Evolutionary conservation across 139 green algal genomes (phyloP).

Genomic region (Axilococcus clingmanii): DNA sequence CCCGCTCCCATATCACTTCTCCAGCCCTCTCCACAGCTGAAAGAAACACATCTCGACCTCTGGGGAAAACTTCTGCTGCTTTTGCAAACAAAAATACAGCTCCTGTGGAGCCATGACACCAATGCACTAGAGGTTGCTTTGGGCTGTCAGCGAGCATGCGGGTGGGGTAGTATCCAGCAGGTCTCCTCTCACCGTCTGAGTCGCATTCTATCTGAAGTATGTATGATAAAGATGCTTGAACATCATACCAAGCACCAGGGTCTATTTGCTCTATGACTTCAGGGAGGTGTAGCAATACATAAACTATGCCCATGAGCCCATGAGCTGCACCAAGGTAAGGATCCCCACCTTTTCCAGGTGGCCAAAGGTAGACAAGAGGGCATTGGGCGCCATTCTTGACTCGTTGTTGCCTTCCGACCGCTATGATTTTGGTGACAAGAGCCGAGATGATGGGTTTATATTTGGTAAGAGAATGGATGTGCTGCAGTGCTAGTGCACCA

Average conservation of each 20-base stretch:
- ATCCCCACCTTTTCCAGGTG: background rate
- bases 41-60: conserved; percentile 3
- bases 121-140: conserved; percentile 24
- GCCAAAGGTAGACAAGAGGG: background rate
- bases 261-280: background rate
- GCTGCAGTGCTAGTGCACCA: background rate
- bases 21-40: conserved; percentile 28
- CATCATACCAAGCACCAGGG: background rate
- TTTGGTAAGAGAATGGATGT: background rate
- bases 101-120: conserved; percentile 28
- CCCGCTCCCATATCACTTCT: conserved; percentile 41
- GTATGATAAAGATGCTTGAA: conserved; percentile 15
- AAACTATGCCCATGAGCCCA: conserved; percentile 28
- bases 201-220: conserved; percentile 16
- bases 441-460: background rate
- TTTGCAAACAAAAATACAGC: conserved; percentile 30
- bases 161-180: conserved; percentile 17
- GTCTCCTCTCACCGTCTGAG: conserved; percentile 1
- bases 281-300: conserved; percentile 17
- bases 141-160: conserved; percentile 11
- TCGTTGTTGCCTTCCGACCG: background rate
- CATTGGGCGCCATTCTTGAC: too few relatives aligned
- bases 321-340: conserved; percentile 31
- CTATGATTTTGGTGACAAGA: background rate
- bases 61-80: conserved; percentile 12